Conservation (phyloP, 2,329 filamentous ascomycete species). For the Aspergillus melleus region DNA sequence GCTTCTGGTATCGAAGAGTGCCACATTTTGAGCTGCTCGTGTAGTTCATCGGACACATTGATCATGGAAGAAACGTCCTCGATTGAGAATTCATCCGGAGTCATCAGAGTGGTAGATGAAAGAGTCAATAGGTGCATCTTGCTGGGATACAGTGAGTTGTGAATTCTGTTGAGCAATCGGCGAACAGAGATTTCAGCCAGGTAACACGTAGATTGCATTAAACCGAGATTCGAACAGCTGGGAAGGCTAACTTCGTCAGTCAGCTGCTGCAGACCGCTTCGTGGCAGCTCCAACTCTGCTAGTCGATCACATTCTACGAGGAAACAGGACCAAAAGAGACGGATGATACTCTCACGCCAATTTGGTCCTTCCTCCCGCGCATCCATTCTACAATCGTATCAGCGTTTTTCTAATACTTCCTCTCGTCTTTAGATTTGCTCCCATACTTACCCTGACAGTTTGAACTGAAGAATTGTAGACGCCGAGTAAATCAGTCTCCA, state of each 20-base stretch:
- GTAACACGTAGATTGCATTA: not conserved
- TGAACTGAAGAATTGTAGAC: not conserved
- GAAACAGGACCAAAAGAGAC: slow-evolving; percentile 1
- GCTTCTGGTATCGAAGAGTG: not conserved
- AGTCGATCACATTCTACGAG: not conserved
- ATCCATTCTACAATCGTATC: not conserved
- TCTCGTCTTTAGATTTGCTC: not conserved
- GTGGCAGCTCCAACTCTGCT: slow-evolving; percentile 1
- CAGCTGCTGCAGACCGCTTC: not conserved
- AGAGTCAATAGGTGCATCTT: not conserved
- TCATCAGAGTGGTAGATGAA: not conserved
- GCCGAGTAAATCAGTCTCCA: not conserved
- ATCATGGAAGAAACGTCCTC: not conserved
- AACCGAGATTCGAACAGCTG: not conserved
- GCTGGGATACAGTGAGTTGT: slow-evolving; percentile 1
- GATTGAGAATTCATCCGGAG: not conserved
- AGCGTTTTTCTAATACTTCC: not conserved
- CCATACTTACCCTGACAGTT: not conserved
- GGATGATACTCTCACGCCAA: not conserved
- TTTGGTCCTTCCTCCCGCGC: not conserved
- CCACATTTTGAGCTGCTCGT: not conserved
- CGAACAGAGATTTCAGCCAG: not conserved
- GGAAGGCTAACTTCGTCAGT: slow-evolving; percentile 1
- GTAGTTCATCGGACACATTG: not conserved
- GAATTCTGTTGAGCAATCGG: not conserved